These are phyloP conservation scores for Funneliformis mosseae DNA, from an alignment of 192 early-diverging fungal species.

Conservation along the genomic window DNA sequence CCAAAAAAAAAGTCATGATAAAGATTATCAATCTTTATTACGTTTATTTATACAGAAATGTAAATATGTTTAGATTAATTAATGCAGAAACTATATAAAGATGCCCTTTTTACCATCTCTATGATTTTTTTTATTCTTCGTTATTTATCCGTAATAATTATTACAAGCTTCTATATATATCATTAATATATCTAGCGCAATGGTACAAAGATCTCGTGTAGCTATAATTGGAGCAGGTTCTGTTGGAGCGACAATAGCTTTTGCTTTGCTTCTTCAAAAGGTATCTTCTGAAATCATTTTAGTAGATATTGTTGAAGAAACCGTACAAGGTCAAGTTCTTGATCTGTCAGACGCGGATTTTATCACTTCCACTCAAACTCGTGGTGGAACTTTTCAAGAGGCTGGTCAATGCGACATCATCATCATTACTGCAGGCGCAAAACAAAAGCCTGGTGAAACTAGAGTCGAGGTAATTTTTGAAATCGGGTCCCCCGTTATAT, in stretches of 20 bases:
- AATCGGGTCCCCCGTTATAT: not conserved
- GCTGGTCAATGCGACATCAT: slow-evolving; percentile 84
- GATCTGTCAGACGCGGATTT: slow-evolving; percentile 82
- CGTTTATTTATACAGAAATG: no score
- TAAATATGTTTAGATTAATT: no score
- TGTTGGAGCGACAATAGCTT: slow-evolving; percentile 75
- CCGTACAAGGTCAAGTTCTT: slow-evolving; percentile 74
- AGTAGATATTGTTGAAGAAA: slow-evolving; percentile 69
- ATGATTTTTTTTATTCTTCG: no score
- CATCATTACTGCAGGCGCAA: slow-evolving; percentile 82
- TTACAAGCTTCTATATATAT: no score
- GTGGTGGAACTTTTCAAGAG: slow-evolving; percentile 62
- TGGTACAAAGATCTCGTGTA: slow-evolving; percentile 44
- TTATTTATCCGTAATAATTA: no score
- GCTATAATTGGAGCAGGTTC: slow-evolving; percentile 79
- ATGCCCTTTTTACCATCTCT: no score
- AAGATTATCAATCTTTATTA: no score
- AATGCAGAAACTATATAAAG: no score
- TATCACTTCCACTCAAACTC: slow-evolving; percentile 64
- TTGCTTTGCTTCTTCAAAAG: slow-evolving; percentile 68
- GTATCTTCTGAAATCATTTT: slow-evolving; percentile 72
- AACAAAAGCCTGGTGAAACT: slow-evolving; percentile 76
- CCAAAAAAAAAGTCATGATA: no score
- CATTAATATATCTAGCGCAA: not conserved
- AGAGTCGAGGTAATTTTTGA: slow-evolving; percentile 52